Conservation (phyloP, 257 asterid species). For the Solanum sejunctum region DNA sequence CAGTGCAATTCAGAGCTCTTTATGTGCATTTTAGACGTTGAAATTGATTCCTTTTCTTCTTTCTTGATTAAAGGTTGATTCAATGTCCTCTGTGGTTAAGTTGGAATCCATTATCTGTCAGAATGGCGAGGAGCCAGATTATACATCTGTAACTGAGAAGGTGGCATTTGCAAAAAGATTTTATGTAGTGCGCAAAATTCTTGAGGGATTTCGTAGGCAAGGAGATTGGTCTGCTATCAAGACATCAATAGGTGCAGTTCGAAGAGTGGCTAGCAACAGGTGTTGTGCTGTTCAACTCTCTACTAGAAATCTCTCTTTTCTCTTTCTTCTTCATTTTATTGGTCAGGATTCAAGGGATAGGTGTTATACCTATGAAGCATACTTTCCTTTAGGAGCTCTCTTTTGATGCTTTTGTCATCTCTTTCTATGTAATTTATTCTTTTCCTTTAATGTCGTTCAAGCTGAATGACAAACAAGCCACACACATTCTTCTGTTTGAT, state of each 20-base stretch:
- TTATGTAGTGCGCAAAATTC: conserved; percentile 4
- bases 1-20: background rate
- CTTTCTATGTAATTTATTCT: background rate
- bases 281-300: background rate
- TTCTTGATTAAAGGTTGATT: background rate
- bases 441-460: background rate
- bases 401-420: background rate
- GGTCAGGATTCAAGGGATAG: background rate
- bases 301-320: background rate
- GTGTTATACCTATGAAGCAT: background rate
- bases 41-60: background rate
- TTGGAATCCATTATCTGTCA: conserved; percentile 7
- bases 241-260: conserved; percentile 3
- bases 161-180: conserved; percentile 6
- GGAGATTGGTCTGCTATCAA: conserved; percentile 15
- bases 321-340: background rate
- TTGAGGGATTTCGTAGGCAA: conserved; percentile 12
- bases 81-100: conserved; percentile 22
- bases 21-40: background rate
- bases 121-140: conserved; percentile 5
- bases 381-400: background rate
- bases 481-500: background rate
- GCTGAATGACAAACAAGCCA: background rate
- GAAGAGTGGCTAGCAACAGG: conserved; percentile 22
- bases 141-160: conserved; percentile 1